Evolutionary conservation across 139 green algal species (phyloP).

Genomic region (Chlamydomonas incerta): DNA sequence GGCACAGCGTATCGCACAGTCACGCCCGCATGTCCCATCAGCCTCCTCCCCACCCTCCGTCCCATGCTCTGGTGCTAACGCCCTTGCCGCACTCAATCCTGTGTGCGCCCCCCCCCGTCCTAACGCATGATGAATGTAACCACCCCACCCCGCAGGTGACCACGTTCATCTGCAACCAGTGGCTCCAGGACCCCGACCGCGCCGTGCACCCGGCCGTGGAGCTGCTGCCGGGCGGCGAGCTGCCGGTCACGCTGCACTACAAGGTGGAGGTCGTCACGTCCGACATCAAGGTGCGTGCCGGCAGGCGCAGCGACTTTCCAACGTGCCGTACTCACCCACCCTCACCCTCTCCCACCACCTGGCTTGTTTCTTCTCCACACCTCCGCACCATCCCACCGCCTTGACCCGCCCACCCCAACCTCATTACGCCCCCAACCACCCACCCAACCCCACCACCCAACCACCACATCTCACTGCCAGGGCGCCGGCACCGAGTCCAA

Average conservation of each 20-base stretch:
- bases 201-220: constrained; percentile 43
- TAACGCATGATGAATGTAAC: too few relatives aligned
- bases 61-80: too few relatives aligned
- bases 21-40: too few relatives aligned
- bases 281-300: constrained; percentile 52
- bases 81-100: too few relatives aligned
- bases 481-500: constrained; percentile 63
- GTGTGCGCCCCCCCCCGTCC: too few relatives aligned
- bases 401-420: too few relatives aligned
- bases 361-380: too few relatives aligned
- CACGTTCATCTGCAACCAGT: constrained; percentile 46
- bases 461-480: background rate
- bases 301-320: background rate
- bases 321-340: background rate
- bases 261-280: constrained; percentile 53
- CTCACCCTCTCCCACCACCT: too few relatives aligned
- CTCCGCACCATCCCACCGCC: too few relatives aligned
- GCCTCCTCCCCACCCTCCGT: too few relatives aligned
- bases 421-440: background rate
- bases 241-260: constrained; percentile 39
- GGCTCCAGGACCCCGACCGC: constrained; percentile 44
- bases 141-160: background rate
- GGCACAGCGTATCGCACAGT: too few relatives aligned
- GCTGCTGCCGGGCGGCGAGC: constrained; percentile 50
- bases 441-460: background rate